Base-by-base conservation (phyloP, 768 basidiomycete species). In the Rhodotorula diobovata region DNA sequence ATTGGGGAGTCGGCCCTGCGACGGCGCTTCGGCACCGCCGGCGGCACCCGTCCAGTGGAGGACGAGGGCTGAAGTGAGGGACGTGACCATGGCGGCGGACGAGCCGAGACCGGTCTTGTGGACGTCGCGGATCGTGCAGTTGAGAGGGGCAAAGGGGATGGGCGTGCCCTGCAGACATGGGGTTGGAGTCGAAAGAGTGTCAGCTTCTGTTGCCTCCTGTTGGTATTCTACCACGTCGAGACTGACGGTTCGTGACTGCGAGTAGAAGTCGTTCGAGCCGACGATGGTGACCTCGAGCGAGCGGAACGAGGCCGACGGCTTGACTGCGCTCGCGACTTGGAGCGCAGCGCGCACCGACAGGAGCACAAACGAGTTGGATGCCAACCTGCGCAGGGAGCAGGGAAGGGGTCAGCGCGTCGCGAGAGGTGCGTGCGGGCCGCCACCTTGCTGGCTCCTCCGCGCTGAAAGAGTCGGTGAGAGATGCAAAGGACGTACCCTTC, bases 61-160 rank as follows among this genome's bases (percentile, higher is more conserved):
- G 37, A 97, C 85, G 45, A 99, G 85, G 4, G 87, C 88, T 55
- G 91, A 88, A 61, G 93, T 89, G 69, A 98, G 86, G 55, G 95
- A 95, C 4, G 96, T 97, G 79, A 97, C 96, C 73, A 99, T 85
- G 0, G 96, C 93, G 11, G 96, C 96, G 6, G 93, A 96, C 12
- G 94, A 97, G 51, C 96, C 96, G 59, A 98, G 86, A 16, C 96
- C 96, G 0, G 96, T 98, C 82, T 99, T 99, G 85, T 97, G 93
- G n/a, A 95, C 94, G 61, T 90, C 82, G 1, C 84, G 81, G 48
- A 99, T 83, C 1, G 80, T 81, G 59, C 89, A 88, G 66, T 87
- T 85, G 25, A 90, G 88, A 35, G 84, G 83, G 43, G 82, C 83
- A 82, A 98, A 97, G 0, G 90, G 90, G 7, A 87, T 82, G n/a